These are phyloP conservation scores for Aspergillus pseudotamarii DNA, from an alignment of 2,329 filamentous ascomycete species.

Conservation along the genomic window DNA sequence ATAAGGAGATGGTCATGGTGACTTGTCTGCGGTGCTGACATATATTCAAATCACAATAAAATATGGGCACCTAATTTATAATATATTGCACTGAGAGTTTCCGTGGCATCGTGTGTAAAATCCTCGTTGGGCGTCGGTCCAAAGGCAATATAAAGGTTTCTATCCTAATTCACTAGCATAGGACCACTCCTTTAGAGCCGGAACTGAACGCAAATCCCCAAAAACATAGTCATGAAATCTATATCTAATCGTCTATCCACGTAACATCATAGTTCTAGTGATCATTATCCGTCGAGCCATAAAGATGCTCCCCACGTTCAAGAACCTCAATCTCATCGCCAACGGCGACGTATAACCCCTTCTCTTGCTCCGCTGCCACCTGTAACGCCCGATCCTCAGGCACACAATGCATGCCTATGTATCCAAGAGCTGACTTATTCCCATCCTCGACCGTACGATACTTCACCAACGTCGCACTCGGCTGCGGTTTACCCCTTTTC, in stretches of 20 bases:
- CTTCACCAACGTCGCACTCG: constrained; percentile 24
- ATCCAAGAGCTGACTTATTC: constrained; percentile 23
- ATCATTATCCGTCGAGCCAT: constrained; percentile 24
- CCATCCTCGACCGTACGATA: constrained; percentile 22
- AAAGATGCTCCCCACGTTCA: constrained; percentile 23
- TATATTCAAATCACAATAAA: no score
- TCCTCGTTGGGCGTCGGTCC: no score
- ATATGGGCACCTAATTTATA: no score
- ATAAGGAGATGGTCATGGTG: no score
- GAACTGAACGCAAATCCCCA: no score
- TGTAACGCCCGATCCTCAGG: constrained; percentile 23
- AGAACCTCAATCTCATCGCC: constrained; percentile 26
- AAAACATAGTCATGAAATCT: background rate
- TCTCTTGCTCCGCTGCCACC: constrained; percentile 12
- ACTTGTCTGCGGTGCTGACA: no score
- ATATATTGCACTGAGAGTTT: background rate
- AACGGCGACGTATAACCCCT: constrained; percentile 21
- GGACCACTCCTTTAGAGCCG: no score
- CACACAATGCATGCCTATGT: constrained; percentile 28
- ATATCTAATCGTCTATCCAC: background rate
- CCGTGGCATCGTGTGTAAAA: background rate
- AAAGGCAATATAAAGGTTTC: no score
- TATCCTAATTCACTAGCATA: background rate
- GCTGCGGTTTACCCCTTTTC: constrained; percentile 25
- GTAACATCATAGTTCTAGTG: constrained; percentile 13